Base-by-base conservation (phyloP, 2,329 filamentous ascomycete species). In the Pseudogymnoascus sp. region DNA sequence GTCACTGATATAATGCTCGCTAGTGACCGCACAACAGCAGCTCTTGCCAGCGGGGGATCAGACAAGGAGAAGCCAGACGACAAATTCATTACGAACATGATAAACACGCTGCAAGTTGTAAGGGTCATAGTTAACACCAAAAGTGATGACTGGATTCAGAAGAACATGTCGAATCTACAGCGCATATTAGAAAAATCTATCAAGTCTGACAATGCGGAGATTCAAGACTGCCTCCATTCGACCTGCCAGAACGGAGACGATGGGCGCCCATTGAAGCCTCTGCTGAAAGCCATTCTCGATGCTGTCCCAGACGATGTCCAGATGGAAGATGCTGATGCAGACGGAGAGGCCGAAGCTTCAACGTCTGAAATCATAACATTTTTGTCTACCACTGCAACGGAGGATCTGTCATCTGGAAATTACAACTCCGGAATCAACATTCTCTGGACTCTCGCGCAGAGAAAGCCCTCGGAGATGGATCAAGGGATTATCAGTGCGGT, bases 61-160 rank as follows among this genome's bases (percentile, higher is more conserved):
- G 84, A 87, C 65, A 85, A 86, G 62, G 88, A 91, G 60, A 90
- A 90, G 69, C 83, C 82, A n/a, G 88, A 92, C 66, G 89, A 92
- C 41, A 92, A 91, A 73, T 92, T 92, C 70, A 82, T 89, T 43
- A 95, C 90, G 0, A 87, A 88, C 66, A 93, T 96, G 75, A 86
- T 99, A 76, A 99, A 99, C 73, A 92, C 92, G 1, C 81, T 99
- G 12, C 92, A 97, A 73, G 90, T 97, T 41, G 81, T 99, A 64
- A 90, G 93, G 58, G 89, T 97, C 64, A 86, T 99, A 58, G 80
- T 97, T 64, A 91, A 94, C 69, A 87, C 88, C 66, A 95, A 96
- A 74, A 80, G 90, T 0, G 88, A 96, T 70, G 91, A 96, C 2
- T 99, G 94, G 94, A 87, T 97, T 38, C 77, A 92, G 61, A 85